A percentile compares a stretch with the other conserved stretches of the same genome.
Evolutionary conservation across 495 filamentous ascomycete genomes (phyloP).

Genomic region (Penicillium simplicissimum): DNA sequence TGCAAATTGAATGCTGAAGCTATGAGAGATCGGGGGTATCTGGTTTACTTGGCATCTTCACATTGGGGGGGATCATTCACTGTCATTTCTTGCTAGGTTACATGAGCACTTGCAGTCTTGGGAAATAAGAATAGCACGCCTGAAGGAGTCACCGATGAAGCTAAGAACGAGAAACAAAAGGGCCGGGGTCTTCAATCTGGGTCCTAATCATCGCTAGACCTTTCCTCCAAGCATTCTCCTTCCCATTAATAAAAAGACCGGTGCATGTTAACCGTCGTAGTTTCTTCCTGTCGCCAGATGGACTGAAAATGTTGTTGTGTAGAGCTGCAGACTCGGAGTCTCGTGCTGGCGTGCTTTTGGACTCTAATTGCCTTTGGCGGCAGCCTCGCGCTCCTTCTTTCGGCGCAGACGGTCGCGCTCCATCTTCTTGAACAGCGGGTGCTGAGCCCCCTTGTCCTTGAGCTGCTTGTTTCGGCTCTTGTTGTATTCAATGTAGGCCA

Average conservation of each 20-base stretch:
- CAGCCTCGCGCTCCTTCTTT: conserved; percentile 51
- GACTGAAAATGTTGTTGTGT: not conserved
- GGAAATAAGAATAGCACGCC: not conserved
- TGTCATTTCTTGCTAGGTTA: not conserved
- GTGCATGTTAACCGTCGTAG: not conserved
- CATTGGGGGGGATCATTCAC: not conserved
- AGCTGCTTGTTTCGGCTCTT: conserved; percentile 77
- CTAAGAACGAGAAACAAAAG: not conserved
- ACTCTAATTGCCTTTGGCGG: not conserved
- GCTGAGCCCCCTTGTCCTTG: conserved; percentile 64
- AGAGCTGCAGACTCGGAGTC: not conserved
- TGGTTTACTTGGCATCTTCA: not conserved
- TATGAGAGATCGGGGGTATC: not conserved
- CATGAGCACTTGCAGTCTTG: not conserved
- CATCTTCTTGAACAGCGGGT: conserved; percentile 79
- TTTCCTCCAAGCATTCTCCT: not conserved
- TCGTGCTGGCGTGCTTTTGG: not conserved
- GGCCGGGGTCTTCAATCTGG: not conserved
- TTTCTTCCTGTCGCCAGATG: not conserved
- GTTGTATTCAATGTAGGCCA: conserved; percentile 93
- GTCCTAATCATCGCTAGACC: not conserved
- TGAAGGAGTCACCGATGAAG: not conserved
- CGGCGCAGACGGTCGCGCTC: conserved; percentile 68
- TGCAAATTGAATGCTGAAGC: not conserved
- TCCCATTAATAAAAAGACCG: not conserved